Evolutionary conservation across 2,329 filamentous ascomycete species (phyloP), one percentile per base, ranked within the genome.

Genomic region (Sordariomycetes sp.): DNA sequence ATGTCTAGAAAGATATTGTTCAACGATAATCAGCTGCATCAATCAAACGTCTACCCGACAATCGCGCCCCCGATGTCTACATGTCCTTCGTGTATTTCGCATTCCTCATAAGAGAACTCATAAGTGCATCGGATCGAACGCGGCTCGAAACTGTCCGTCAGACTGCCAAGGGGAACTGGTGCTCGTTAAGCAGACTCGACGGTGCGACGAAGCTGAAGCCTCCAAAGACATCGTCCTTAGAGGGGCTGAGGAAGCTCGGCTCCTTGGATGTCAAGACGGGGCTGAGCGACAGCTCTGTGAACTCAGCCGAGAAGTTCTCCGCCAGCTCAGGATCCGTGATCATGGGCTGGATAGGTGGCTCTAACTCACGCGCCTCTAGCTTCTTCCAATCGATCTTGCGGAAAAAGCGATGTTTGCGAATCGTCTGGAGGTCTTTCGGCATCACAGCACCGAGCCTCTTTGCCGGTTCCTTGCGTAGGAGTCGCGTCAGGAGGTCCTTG

Each of bases 371-470:
- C 19, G 75, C 77, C 41, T 83, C 86, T 11, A 98, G 72, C 48
- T 79, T 82, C 60, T 79, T 81, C 92, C 92, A 98, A 62, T 98
- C 81, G 50, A 98, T 93, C 64, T 86, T 92, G 51, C 85, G 79
- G 73, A 98, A 98, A 69, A 98, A 98, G 8, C 92, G 78, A 54
- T 98, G 92, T 42, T 80, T 79, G 69, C 94, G 94, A 62, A 98
- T 83, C 1, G 71, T 80, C 35, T 75, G 68, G 32, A 98, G 64
- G 45, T 98, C 92, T 59, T 88, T 90, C 28, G 84, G 82, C 79
- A 93, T 94, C 54, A 83, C 81, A 39, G 79, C 77, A 4, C 92
- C 92, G 1, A 98, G 75, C 12, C 92, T 79, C 64, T 96, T 95
- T 50, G 73, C 72, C 1, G 93, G 88, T 14, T 98, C 88, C 59